Base-by-base conservation (phyloP, 805 yeast genomes). In the Kurtzmaniella cleridarum region DNA sequence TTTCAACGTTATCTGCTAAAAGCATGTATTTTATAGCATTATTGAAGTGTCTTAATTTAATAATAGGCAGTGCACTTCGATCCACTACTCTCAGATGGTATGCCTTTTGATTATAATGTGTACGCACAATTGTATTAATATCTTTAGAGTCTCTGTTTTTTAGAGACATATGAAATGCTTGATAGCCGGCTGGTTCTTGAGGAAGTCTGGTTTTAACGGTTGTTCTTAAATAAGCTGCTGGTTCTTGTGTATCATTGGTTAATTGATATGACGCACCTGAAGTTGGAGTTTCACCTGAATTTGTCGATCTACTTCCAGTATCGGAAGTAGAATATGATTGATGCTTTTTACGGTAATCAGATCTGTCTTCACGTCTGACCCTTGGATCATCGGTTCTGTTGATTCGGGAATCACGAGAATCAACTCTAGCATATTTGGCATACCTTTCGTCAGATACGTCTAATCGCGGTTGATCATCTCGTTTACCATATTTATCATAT, bases 1-100 rank as follows among this genome's bases (percentile, higher is more conserved):
- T 66, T 27, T 65, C 66, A 2, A 82, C 78, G 59, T 71, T 81
- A 48, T 83, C 84, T 40, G 83, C 81, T 39, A 93, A 79, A 7
- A 91, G 64, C 54, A 89, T 85, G 56, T 87, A 85, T 55, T 93
- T 93, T 52, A 93, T 83, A 43, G 90, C 85, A 57, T 93, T 93
- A 60, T 93, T 93, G 73, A 89, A 93, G 49, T 84, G 82, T 44
- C 97, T 73, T 45, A 93, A 68, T 51, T 85, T 84, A 62, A 84
- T 81, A 55, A 93, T 91, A 9, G 93, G 90, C 0, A 97, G 88
- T 27, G 76, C 66, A 14, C 79, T 71, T 48, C 99, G 74, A 1
- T 71, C 73, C 40, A 73, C 75, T 20, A 62, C 64, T 45, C 80
- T 79, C 1, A 91, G 74, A 42, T 78, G 76, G 46, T 76, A 75